A percentile compares a stretch with the other conserved stretches of the same genome.
Conservation (phyloP, 768 basidiomycete genomes). For the Boletellus emodensis region DNA sequence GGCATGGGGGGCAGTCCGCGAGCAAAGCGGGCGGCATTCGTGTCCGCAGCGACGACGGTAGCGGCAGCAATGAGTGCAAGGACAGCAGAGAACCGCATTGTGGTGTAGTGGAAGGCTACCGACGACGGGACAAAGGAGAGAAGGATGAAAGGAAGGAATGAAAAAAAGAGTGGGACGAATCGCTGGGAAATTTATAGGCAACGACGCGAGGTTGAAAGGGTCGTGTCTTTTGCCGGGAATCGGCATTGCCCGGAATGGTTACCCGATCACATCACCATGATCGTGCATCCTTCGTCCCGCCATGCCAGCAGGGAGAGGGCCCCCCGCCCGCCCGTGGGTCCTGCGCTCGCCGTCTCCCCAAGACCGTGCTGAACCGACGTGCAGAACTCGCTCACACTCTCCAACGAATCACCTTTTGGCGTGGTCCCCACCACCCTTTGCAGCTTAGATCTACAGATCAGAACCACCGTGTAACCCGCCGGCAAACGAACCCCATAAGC, state of each 20-base stretch:
- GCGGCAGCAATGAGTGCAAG: conserved; percentile 38
- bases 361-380: neutral
- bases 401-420: too few relatives aligned
- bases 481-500: too few relatives aligned
- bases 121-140: neutral
- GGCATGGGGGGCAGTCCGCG: conserved; percentile 52
- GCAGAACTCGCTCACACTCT: neutral
- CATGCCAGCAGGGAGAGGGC: neutral
- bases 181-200: neutral
- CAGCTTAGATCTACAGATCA: too few relatives aligned
- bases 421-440: too few relatives aligned
- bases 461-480: too few relatives aligned
- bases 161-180: neutral
- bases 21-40: conserved; percentile 52
- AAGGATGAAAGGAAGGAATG: neutral
- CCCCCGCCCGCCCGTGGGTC: neutral
- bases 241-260: neutral
- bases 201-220: conserved; percentile 7
- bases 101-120: neutral
- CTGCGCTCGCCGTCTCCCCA: too few relatives aligned
- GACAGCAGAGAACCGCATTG: conserved; percentile 28
- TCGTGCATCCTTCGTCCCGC: neutral
- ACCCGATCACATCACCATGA: neutral
- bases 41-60: conserved; percentile 39
- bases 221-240: conserved; percentile 12